Evolutionary conservation across 164 flowering plant species (phyloP).

Genomic region (Kalanchoe fedtschenkoi): DNA sequence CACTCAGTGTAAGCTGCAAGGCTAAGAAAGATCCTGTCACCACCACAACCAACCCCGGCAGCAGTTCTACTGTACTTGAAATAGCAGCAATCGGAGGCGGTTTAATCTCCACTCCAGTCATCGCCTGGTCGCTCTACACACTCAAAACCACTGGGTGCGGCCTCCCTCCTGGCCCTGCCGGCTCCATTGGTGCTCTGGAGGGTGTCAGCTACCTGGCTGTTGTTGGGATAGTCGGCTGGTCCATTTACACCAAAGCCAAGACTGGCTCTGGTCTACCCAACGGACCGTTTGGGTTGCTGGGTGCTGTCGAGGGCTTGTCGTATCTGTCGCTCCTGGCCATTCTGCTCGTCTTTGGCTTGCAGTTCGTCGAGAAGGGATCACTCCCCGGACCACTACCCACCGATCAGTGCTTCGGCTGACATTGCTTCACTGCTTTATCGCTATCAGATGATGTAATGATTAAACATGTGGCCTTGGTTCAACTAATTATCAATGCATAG

Average conservation of each 20-base stretch:
- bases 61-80: conserved; percentile 24
- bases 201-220: conserved; percentile 80
- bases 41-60: conserved; percentile 26
- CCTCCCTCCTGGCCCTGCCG: conserved; percentile 94
- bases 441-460: no score
- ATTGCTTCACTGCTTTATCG: no score
- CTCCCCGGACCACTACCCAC: not conserved
- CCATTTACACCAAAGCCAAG: conserved; percentile 66
- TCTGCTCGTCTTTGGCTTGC: conserved; percentile 66
- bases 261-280: conserved; percentile 83
- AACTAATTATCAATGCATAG: no score
- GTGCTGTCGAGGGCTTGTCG: conserved; percentile 89
- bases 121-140: conserved; percentile 93
- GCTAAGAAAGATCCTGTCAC: not conserved
- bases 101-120: conserved; percentile 63
- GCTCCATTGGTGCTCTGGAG: conserved; percentile 86
- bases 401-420: not conserved
- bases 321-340: conserved; percentile 61
- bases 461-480: no score
- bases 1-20: not conserved
- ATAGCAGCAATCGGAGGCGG: conserved; percentile 63
- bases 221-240: conserved; percentile 73
- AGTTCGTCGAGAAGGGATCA: conserved; percentile 34
- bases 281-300: conserved; percentile 82
- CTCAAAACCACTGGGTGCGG: conserved; percentile 95